Conservation (phyloP, 2,329 filamentous ascomycete genomes). For the Fusarium lateritium region DNA sequence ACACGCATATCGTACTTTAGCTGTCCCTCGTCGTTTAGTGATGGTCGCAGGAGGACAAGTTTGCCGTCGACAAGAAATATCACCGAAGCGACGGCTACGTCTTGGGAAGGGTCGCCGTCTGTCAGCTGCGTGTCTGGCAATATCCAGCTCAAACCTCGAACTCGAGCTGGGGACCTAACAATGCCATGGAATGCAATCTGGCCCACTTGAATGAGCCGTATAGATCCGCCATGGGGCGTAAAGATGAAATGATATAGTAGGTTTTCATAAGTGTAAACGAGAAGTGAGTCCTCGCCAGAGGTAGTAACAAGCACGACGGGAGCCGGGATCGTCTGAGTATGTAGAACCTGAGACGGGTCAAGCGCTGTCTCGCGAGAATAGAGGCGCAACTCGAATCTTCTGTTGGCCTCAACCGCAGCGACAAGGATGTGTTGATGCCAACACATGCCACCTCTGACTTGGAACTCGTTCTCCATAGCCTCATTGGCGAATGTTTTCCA, state of each 20-base stretch:
- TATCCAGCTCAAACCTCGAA: constrained; percentile 95
- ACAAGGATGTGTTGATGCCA: constrained; percentile 98
- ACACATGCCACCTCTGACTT: constrained; percentile 95
- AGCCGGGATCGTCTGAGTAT: constrained; percentile 82
- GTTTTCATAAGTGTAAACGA: constrained; percentile 98
- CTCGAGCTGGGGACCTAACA: constrained; percentile 90
- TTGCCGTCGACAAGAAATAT: constrained; percentile 98
- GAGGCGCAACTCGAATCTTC: constrained; percentile 87
- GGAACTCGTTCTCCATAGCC: constrained; percentile 88
- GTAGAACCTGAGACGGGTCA: constrained; percentile 79
- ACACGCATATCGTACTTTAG: constrained; percentile 99
- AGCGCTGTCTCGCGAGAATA: constrained; percentile 90
- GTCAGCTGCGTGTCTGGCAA: constrained; percentile 89
- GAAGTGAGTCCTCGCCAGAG: constrained; percentile 92
- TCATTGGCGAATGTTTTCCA: constrained; percentile 95
- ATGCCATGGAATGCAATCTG: constrained; percentile 98
- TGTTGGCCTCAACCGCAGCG: constrained; percentile 89
- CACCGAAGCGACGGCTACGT: constrained; percentile 93
- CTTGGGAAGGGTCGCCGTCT: constrained; percentile 94
- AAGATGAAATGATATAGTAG: constrained; percentile 96
- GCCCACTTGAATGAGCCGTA: constrained; percentile 91
- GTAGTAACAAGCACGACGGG: constrained; percentile 92
- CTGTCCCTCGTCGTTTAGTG: constrained; percentile 83
- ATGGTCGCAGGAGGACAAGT: constrained; percentile 90
- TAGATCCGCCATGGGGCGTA: constrained; percentile 75